Percentiles rank a stretch among this genome's conserved stretches.
Evolutionary conservation across 495 filamentous ascomycete species (phyloP).

Genomic region (Pyrenula aspistea): DNA sequence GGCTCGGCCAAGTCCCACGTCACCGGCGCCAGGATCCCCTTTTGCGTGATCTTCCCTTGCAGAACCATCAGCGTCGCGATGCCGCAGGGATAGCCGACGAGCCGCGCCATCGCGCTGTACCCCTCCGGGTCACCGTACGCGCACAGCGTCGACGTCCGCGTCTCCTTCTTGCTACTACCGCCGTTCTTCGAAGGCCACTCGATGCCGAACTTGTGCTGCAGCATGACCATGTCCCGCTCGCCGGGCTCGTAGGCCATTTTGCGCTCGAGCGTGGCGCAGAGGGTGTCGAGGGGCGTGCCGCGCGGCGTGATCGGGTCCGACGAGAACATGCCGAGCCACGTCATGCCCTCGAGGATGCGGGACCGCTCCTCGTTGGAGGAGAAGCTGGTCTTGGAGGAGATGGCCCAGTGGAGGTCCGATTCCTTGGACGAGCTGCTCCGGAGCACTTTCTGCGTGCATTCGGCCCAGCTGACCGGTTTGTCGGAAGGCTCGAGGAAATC

Average conservation of each 20-base stretch:
- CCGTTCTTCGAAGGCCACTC: no score
- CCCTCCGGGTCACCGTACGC: constrained; percentile 78
- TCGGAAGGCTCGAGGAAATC: constrained; percentile 30
- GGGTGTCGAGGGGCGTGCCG: constrained; percentile 75
- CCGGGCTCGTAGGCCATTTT: constrained; percentile 82
- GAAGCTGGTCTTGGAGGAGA: constrained; percentile 67
- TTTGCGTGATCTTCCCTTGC: constrained; percentile 64
- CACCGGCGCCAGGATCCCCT: constrained; percentile 74
- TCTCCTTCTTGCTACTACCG: constrained; percentile 42
- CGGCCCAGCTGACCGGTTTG: constrained; percentile 63
- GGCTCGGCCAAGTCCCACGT: constrained; percentile 53
- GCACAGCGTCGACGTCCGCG: constrained; percentile 64
- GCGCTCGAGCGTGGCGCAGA: constrained; percentile 80
- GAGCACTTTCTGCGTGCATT: constrained; percentile 64
- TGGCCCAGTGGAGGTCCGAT: constrained; percentile 56
- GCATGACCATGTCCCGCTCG: constrained; percentile 78
- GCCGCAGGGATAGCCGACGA: constrained; percentile 54
- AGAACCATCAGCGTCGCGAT: constrained; percentile 72
- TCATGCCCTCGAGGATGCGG: constrained; percentile 63
- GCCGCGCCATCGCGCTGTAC: constrained; percentile 84
- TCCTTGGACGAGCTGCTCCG: constrained; percentile 48
- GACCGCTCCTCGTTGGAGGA: constrained; percentile 56
- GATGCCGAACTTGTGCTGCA: constrained; percentile 90
- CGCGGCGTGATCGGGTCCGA: constrained; percentile 54
- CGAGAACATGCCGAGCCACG: constrained; percentile 84